Evolutionary conservation across 2,329 filamentous ascomycete genomes (phyloP), one percentile per base, ranked within the genome.

Genomic region (Aspergillus neoniger): DNA sequence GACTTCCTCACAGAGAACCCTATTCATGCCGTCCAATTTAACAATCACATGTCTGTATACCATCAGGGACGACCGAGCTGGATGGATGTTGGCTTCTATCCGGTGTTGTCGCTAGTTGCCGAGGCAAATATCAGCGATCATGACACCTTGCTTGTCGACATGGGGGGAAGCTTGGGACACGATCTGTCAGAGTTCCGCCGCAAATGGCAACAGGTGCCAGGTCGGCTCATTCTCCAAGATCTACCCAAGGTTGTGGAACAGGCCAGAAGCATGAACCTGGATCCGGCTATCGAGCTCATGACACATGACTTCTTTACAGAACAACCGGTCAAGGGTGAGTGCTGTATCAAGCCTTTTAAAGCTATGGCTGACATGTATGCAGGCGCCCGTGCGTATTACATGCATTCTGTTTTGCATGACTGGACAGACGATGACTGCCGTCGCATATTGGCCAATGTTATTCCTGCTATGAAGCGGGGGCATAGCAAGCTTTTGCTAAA

Each of bases 151-250:
- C 58, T 77, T 2, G 78, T 82, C 2, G 80, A 83, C 60, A 69
- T 82, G 1, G 80, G 78, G 8, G 80, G 79, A 3, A 70, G 72
- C 32, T 53, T 74, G 0, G 79, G 80, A 5, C 77, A 81, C 59
- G 76, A 81, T 61, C 58, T 80, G 5, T 63, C 65, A 2, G 71
- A 77, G 41, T 77, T 82, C 58, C 70, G 55, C 2, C 62, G 65
- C 0, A 76, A 77, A 51, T 75, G 76, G 61, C 76, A 79, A 0
- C 54, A 74, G 0, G 67, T 72, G 0, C 75, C 77, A 0, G 82
- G 82, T 1, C 70, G 74, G 4, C 67, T 84, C 2, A 67, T 85
- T 0, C 70, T 85, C 0, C 81, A 86, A 63, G 83, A 85, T 61
- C 70, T 81, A 5, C 74, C 77, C 0, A 67, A 72, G 2, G 78